Base-by-base conservation (phyloP, 805 yeast genomes). In the Tetrapisispora iriomotensis region DNA sequence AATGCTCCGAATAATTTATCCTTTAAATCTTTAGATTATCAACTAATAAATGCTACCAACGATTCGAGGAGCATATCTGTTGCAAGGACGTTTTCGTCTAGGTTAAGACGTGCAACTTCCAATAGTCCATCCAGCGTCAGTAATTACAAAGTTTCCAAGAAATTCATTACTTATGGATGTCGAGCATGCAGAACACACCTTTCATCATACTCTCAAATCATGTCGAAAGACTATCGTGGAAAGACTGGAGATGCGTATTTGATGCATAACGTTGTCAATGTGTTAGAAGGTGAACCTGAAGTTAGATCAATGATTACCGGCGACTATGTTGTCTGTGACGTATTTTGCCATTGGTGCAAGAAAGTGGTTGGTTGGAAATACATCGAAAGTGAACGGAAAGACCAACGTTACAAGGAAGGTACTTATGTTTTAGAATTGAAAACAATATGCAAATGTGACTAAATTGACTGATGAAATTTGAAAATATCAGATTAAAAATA, bases 351-450 rank as follows among this genome's bases (percentile, higher is more conserved):
- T 33, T 72, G 70, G 45, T 79, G 86, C 51, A 60, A 62, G 36
- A 53, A 58, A 5, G 58, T 70, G 38, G 60, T 79, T 14, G 86
- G 85, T 3, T 79, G 86, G 86, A 71, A 69, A 43, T 79, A 79
- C 48, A 51, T 77, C 29, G 64, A 63, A 47, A 70, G 80, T 33
- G 67, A 65, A 24, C 56, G 61, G 22, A 48, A 49, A 17, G 54
- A 62, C 14, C 79, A 77, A 58, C 61, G 65, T 42, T 77, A 73
- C 53, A 79, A 79, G 53, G 82, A 75, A 49, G 80, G 81, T 8
- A 68, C 70, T 46, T 78, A 61, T 47, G 75, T 79, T 28, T 62
- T 79, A 44, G 82, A 77, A 37, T 41, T 56, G 21, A 45, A 51
- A 31, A 54, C 53, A 9, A 46, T 58, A 15, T 51, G 58, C 44